A percentile compares a stretch with the other conserved stretches of the same genome.
Conservation (phyloP, 2,329 filamentous ascomycete species). For the Aspergillus vadensis region DNA sequence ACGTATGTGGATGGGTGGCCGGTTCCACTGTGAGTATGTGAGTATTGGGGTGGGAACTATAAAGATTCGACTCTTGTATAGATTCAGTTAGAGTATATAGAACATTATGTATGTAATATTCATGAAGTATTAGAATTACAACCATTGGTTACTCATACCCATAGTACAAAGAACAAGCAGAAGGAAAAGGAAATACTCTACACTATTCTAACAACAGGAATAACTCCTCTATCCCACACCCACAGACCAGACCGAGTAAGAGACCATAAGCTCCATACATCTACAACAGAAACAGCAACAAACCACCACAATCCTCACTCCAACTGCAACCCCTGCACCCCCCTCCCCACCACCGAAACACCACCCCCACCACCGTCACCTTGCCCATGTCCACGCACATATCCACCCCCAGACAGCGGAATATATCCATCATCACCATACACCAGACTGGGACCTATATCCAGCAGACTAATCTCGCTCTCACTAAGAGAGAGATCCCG, state of each 20-base stretch:
- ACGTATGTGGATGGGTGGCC: constrained; percentile 38
- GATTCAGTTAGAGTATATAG: no score
- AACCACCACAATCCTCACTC: constrained; percentile 3
- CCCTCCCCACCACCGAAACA: background rate
- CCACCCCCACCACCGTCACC: background rate
- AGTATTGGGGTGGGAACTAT: no score
- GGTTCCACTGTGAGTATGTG: constrained; percentile 6
- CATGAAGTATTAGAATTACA: no score
- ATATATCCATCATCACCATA: background rate
- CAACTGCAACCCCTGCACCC: constrained; percentile 3
- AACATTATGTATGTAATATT: no score
- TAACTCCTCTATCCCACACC: no score
- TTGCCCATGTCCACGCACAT: background rate
- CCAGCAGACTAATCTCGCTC: constrained; percentile 31
- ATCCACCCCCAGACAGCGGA: background rate
- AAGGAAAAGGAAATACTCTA: no score
- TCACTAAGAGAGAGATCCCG: constrained; percentile 19
- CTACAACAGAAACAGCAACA: background rate
- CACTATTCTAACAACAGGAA: no score
- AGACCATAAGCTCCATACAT: no score
- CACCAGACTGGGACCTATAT: constrained; percentile 24
- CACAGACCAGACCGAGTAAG: no score
- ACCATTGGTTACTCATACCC: no score
- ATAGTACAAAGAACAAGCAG: no score
- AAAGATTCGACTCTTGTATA: no score